Percentiles rank a stretch among this genome's conserved stretches.
phyloP scores from a whole-genome alignment of 148 eudicot species.

The Camellia granthamiana region DNA sequence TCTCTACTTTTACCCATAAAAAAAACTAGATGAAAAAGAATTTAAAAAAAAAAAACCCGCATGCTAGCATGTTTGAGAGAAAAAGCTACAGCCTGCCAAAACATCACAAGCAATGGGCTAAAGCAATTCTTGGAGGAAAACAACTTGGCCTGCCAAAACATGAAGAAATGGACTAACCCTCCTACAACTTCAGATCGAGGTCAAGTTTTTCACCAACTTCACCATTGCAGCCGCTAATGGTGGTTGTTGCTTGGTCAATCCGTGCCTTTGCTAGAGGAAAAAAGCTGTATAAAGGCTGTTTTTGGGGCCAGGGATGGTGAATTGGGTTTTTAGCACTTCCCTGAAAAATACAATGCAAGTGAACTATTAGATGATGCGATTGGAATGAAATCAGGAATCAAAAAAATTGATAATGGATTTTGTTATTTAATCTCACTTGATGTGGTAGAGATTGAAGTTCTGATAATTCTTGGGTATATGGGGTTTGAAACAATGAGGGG shows the following conservation, averaged over 20 bases:
- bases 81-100: neutral
- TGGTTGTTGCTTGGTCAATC: constrained; percentile 16
- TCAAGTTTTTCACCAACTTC: constrained; percentile 33
- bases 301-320: constrained; percentile 18
- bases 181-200: constrained; percentile 42
- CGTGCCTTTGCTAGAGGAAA: constrained; percentile 27
- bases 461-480: constrained; percentile 6
- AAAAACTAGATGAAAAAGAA: neutral
- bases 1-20: neutral
- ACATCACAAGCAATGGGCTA: neutral
- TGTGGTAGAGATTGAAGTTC: constrained; percentile 22
- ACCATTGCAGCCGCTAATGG: constrained; percentile 17
- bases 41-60: no score
- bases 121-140: neutral
- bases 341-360: constrained; percentile 15
- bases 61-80: neutral
- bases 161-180: neutral
- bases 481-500: no score
- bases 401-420: neutral
- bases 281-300: constrained; percentile 30
- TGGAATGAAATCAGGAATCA: neutral
- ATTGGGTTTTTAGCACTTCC: constrained; percentile 20
- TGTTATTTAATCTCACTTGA: constrained; percentile 34
- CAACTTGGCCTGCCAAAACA: neutral
- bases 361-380: neutral